Evolutionary conservation across 2,329 filamentous ascomycete species (phyloP).

Genomic region (Monosporascus ibericus): DNA sequence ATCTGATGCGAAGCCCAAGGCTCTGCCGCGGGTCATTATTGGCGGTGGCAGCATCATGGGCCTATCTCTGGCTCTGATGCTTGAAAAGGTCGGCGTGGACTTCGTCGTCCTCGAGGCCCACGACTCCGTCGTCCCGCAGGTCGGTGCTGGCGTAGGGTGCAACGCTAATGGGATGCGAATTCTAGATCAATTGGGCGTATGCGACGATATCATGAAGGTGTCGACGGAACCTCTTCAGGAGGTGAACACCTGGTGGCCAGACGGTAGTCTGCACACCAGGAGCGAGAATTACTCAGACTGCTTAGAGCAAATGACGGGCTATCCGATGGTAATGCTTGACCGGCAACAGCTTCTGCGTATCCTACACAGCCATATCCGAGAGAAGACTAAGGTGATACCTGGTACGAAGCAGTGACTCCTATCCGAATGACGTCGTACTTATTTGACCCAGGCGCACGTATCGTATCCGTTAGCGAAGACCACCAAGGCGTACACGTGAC

Average conservation of each 20-base stretch:
- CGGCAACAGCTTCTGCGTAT: conserved; percentile 14
- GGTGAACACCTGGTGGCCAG: conserved; percentile 2
- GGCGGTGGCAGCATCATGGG: conserved; percentile 23
- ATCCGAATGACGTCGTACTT: not conserved
- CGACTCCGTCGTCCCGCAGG: conserved; percentile 27
- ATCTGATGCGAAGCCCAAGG: not conserved
- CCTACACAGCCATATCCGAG: conserved; percentile 10
- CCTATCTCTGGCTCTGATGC: conserved; percentile 32
- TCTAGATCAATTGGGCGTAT: conserved; percentile 36
- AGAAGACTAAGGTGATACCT: conserved; percentile 21
- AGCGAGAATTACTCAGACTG: conserved; percentile 5
- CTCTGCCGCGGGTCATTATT: conserved; percentile 5
- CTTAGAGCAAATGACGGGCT: conserved; percentile 5
- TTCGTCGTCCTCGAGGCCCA: conserved; percentile 36
- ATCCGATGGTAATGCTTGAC: conserved; percentile 12
- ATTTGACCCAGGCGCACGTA: conserved; percentile 12
- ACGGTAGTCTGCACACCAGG: conserved; percentile 1
- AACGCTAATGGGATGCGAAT: conserved; percentile 30
- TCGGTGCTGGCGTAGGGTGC: conserved; percentile 35
- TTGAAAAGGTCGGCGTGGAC: conserved; percentile 34
- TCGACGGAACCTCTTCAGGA: conserved; percentile 1
- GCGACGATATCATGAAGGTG: conserved; percentile 19
- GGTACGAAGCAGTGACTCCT: conserved; percentile 14
- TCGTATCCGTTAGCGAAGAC: conserved; percentile 8
- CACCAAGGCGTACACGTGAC: conserved; percentile 3